Percentiles rank a stretch among this genome's conserved stretches.
These are phyloP conservation scores for Cercospora zeae-maydis DNA, from an alignment of 2,329 filamentous ascomycete genomes.

Conservation along the genomic window DNA sequence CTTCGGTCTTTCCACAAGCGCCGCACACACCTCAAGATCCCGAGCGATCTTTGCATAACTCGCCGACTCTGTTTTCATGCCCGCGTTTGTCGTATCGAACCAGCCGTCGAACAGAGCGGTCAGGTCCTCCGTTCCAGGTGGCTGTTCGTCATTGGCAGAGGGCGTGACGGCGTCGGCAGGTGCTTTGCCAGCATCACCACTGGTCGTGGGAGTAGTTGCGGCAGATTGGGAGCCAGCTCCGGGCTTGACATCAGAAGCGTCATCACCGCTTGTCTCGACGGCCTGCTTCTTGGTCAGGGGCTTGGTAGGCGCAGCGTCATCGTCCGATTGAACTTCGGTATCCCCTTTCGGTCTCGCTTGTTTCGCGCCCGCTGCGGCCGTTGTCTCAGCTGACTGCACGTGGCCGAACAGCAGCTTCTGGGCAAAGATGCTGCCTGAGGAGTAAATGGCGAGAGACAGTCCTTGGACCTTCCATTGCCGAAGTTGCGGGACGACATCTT, in stretches of 20 bases:
- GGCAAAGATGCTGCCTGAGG: slow-evolving; percentile 73
- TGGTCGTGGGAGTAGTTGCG: slow-evolving; percentile 5
- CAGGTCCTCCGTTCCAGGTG: slow-evolving; percentile 53
- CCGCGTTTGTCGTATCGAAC: slow-evolving; percentile 80
- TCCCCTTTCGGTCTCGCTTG: slow-evolving; percentile 11
- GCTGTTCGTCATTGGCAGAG: slow-evolving; percentile 20
- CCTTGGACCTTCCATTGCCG: slow-evolving; percentile 55
- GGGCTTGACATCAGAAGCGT: slow-evolving; percentile 8
- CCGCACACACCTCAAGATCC: slow-evolving; percentile 37
- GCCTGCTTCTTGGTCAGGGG: slow-evolving; percentile 16
- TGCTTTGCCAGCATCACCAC: slow-evolving; percentile 10
- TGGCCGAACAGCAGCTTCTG: slow-evolving; percentile 77
- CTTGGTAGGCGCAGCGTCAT: slow-evolving; percentile 12
- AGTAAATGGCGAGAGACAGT: slow-evolving; percentile 67
- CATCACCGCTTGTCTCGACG: slow-evolving; percentile 2
- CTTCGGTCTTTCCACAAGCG: background rate
- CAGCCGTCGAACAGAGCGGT: slow-evolving; percentile 59
- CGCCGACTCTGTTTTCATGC: slow-evolving; percentile 62
- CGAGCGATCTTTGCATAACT: slow-evolving; percentile 66
- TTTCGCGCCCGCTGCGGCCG: slow-evolving; percentile 19
- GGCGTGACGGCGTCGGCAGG: slow-evolving; percentile 6
- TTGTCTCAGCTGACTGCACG: slow-evolving; percentile 30
- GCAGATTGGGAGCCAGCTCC: slow-evolving; percentile 1
- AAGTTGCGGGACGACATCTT: slow-evolving; percentile 60
- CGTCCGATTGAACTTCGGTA: slow-evolving; percentile 20